Evolutionary conservation across 2,329 filamentous ascomycete species (phyloP), one percentile per base, ranked within the genome.

Genomic region (Alternaria consortialis): DNA sequence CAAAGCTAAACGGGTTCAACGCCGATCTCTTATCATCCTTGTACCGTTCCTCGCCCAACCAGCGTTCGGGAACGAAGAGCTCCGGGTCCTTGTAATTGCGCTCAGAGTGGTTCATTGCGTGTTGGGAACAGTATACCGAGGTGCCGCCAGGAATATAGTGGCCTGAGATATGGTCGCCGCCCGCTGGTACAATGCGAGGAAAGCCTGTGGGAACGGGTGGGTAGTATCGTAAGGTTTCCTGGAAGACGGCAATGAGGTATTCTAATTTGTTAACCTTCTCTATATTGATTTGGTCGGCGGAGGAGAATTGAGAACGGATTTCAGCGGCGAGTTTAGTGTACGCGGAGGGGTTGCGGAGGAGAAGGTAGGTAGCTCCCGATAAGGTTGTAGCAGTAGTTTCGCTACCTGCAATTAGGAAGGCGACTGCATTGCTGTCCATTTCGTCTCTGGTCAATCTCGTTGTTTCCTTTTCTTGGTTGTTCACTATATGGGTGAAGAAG

Each of bases 361-460:
- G 71, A 0, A 81, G 72, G 53, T 78, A 84, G 0, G 81, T 82
- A 0, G 74, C 69, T 2, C 82, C 83, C 0, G 75, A 69, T 2
- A 85, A 69, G 2, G 79, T 68, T 0, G 82, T 82, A 0, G 82
- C 82, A 0, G 82, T 84, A 0, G 83, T 84, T 55, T 84, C 82
- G 5, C 75, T 79, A 0, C 83, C 83, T 0, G 80, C 83, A 3
- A 77, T 57, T 6, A 82, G 70, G 39, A 82, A 69, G 1, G 75
- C 51, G 5, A 69, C 58, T 1, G 74, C 67, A 40, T 78, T 80
- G 3, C 67, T 52, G 40, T 77, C 68, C 42, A 83, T 77, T 47
- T 82, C 79, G 1, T 58, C 66, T 9, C 63, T 58, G 1, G 68
- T 65, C 13, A 77, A 5, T 0, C 60, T 61, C 25, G 68, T 72